These are phyloP conservation scores for Aspergillus saccharolyticus DNA, from an alignment of 495 filamentous ascomycete species.

Conservation along the genomic window DNA sequence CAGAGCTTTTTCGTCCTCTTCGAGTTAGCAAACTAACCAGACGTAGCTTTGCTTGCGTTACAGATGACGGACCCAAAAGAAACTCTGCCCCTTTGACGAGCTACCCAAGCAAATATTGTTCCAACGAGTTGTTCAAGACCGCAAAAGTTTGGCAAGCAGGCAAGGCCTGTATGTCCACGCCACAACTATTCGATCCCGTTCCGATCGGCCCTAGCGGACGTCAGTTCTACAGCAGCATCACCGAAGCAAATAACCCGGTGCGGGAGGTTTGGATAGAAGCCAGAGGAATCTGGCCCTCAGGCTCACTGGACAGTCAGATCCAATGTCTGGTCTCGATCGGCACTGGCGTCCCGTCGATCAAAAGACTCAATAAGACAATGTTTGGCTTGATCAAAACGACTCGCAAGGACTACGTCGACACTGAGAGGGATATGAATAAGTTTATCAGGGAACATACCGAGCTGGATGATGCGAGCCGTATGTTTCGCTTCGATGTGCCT, in stretches of 20 bases:
- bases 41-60: slow-evolving; percentile 47
- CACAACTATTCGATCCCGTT: slow-evolving; percentile 45
- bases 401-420: slow-evolving; percentile 31
- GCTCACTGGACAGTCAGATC: slow-evolving; percentile 29
- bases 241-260: slow-evolving; percentile 44
- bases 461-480: slow-evolving; percentile 28
- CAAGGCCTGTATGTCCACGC: slow-evolving; percentile 39
- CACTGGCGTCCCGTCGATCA: slow-evolving; percentile 34
- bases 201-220: slow-evolving; percentile 27
- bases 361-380: slow-evolving; percentile 23
- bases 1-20: not conserved
- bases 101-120: slow-evolving; percentile 37
- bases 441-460: slow-evolving; percentile 35
- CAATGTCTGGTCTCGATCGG: slow-evolving; percentile 45
- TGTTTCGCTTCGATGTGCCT: slow-evolving; percentile 46
- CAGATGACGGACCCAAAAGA: slow-evolving; percentile 31
- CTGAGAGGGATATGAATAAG: slow-evolving; percentile 34
- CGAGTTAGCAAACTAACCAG: not conserved
- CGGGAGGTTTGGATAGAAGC: slow-evolving; percentile 43
- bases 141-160: slow-evolving; percentile 46
- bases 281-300: slow-evolving; percentile 29
- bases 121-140: slow-evolving; percentile 31
- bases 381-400: slow-evolving; percentile 26
- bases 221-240: slow-evolving; percentile 39
- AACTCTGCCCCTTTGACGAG: slow-evolving; percentile 39